A percentile compares a stretch with the other conserved stretches of the same genome.
These are phyloP conservation scores for Neofusicoccum kwambonambiense DNA, from an alignment of 2,329 filamentous ascomycete species.

Conservation along the genomic window DNA sequence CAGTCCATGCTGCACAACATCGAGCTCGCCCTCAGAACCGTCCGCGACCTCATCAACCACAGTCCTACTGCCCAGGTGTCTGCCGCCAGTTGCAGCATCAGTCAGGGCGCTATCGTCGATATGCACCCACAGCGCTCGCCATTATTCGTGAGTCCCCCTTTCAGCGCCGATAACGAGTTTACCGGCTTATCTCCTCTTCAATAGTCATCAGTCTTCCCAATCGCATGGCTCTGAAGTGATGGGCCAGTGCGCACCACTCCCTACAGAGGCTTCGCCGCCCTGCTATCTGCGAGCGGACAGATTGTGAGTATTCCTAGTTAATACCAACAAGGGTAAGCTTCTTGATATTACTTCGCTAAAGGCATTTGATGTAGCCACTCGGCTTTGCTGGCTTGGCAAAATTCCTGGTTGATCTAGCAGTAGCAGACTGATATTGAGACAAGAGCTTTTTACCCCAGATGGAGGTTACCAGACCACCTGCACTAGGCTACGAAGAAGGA, in stretches of 20 bases:
- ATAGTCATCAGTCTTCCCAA: background rate
- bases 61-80: background rate
- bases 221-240: constrained; percentile 5
- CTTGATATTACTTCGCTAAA: too few species aligned
- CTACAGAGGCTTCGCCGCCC: constrained; percentile 25
- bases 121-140: constrained; percentile 14
- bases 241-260: constrained; percentile 11
- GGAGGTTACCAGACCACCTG: too few species aligned
- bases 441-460: too few species aligned
- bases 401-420: too few species aligned
- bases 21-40: constrained; percentile 11
- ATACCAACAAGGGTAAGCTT: too few species aligned
- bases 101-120: constrained; percentile 4
- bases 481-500: too few species aligned
- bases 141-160: background rate
- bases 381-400: too few species aligned
- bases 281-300: constrained; percentile 20
- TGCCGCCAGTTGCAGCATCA: background rate
- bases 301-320: too few species aligned
- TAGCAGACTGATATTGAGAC: too few species aligned
- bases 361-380: too few species aligned
- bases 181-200: constrained; percentile 3
- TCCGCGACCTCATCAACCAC: constrained; percentile 14
- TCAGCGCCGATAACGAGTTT: constrained; percentile 4
- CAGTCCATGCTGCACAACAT: constrained; percentile 14